A percentile compares a stretch with the other conserved stretches of the same genome.
phyloP scores from a whole-genome alignment of 1,284 basidiomycete genomes.

The Ustilago hordei region DNA sequence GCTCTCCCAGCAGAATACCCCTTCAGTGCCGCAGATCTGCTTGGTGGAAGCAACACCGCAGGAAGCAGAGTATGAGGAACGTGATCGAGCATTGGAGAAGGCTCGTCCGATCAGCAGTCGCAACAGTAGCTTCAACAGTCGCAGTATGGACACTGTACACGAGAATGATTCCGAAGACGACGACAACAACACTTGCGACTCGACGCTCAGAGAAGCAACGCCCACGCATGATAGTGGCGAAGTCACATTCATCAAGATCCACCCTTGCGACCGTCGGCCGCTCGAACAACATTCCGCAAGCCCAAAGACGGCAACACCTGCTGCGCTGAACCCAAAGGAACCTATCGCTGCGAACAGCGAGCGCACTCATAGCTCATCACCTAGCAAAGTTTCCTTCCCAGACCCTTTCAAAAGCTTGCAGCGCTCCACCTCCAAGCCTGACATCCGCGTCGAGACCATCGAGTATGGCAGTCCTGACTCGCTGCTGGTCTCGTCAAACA shows the following conservation, averaged over 20 bases:
- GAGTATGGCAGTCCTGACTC: constrained; percentile 26
- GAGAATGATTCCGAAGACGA: constrained; percentile 27
- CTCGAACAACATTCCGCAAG: background rate
- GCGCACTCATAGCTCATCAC: background rate
- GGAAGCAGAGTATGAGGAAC: constrained; percentile 27
- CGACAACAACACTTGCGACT: constrained; percentile 2
- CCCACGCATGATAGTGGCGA: background rate
- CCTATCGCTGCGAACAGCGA: background rate
- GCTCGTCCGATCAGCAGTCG: background rate
- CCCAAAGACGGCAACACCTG: constrained; percentile 7
- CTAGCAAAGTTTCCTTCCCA: constrained; percentile 20
- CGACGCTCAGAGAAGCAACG: background rate
- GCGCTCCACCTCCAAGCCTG: constrained; percentile 6
- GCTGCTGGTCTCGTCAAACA: background rate
- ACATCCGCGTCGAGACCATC: constrained; percentile 20
- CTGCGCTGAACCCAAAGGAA: background rate
- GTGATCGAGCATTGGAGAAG: constrained; percentile 16
- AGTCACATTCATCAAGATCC: constrained; percentile 16
- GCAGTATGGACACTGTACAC: constrained; percentile 28
- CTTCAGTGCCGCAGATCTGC: constrained; percentile 25
- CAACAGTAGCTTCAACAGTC: constrained; percentile 9
- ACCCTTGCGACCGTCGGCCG: constrained; percentile 7
- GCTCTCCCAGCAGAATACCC: background rate
- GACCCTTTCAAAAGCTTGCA: constrained; percentile 23
- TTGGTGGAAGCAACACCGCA: constrained; percentile 34